phyloP scores from a whole-genome alignment of 1,284 basidiomycete genomes.

The Leucoagaricus sp. region DNA sequence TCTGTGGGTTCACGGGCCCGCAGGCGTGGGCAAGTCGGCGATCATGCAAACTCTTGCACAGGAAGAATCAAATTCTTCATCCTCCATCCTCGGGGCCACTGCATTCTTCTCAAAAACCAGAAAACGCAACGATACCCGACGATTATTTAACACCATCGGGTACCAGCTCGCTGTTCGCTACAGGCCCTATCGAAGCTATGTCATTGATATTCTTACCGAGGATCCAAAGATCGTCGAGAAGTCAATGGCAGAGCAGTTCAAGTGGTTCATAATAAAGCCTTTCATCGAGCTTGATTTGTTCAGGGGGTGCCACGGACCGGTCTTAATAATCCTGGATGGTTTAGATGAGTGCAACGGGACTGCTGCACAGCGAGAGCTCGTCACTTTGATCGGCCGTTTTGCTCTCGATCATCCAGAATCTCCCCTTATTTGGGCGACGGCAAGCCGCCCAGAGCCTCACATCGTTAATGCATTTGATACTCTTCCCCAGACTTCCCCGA shows the following conservation, averaged over 20 bases:
- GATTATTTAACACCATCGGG: not conserved
- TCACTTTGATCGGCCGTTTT: not conserved
- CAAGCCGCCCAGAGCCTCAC: slow-evolving; percentile 2
- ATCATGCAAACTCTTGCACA: not conserved
- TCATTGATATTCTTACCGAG: not conserved
- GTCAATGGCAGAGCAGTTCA: not conserved
- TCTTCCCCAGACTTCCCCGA: not conserved
- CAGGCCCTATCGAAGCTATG: not conserved
- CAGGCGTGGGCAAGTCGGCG: not conserved
- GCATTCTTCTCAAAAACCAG: not conserved
- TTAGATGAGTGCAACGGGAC: not conserved
- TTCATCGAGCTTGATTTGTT: not conserved
- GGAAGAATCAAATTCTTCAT: not conserved
- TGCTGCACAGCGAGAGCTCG: not conserved
- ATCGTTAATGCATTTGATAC: not conserved
- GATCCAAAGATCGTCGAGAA: not conserved
- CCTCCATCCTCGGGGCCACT: not conserved
- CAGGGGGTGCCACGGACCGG: not conserved
- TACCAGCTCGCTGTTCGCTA: not conserved
- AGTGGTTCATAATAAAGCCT: not conserved
- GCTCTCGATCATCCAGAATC: not conserved
- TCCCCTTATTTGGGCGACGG: not conserved
- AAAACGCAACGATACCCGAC: not conserved
- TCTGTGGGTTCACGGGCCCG: not conserved
- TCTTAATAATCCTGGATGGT: not conserved